These are phyloP conservation scores for Yamadazyma dendronema DNA, from an alignment of 1,139 yeast species.

Conservation along the genomic window DNA sequence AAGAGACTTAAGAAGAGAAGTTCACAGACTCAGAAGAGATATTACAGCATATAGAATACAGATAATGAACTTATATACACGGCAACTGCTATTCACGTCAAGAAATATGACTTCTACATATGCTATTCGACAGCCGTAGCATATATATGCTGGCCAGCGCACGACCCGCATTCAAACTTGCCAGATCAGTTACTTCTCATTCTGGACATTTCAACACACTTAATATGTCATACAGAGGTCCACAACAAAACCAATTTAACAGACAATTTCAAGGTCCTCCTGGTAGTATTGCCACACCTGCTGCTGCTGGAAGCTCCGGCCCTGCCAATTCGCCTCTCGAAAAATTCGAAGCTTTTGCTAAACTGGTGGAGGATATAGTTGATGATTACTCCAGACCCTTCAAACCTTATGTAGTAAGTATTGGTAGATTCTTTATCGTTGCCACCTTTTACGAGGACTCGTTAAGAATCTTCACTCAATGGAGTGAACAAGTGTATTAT, in stretches of 20 bases:
- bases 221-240: constrained; percentile 35
- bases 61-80: no score
- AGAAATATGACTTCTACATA: no score
- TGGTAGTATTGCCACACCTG: constrained; percentile 3
- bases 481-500: constrained; percentile 89
- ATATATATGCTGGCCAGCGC: no score
- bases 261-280: constrained; percentile 23
- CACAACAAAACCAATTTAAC: constrained; percentile 27
- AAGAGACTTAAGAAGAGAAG: no score
- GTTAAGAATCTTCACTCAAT: constrained; percentile 77
- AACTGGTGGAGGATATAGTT: constrained; percentile 44
- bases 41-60: no score
- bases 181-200: constrained; percentile 2
- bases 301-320: constrained; percentile 15
- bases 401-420: constrained; percentile 76
- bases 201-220: background rate
- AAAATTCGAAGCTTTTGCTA: constrained; percentile 47
- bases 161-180: constrained; percentile 4
- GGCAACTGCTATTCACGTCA: no score
- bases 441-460: constrained; percentile 95
- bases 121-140: no score
- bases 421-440: constrained; percentile 88
- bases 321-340: constrained; percentile 26
- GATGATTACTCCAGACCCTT: constrained; percentile 50
- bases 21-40: no score